phyloP scores from a whole-genome alignment of 345 rosid species.

The Diplotaxis tenuifolia region DNA sequence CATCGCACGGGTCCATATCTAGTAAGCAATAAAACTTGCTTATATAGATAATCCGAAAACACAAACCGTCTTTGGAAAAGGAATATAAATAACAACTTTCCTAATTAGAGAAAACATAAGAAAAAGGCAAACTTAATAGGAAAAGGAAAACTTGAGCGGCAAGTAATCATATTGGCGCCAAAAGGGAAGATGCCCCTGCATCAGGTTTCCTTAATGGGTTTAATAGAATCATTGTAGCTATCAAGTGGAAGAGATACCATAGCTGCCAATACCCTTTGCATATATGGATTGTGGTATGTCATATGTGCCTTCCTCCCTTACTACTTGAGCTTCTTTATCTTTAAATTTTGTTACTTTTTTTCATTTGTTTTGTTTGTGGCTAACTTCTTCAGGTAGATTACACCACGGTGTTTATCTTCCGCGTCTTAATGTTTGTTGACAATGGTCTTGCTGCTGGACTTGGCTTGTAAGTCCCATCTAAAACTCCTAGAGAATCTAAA shows the following conservation, averaged over 20 bases:
- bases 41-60: too few relatives aligned
- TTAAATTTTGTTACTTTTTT: too few relatives aligned
- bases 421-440: slow-evolving; percentile 92
- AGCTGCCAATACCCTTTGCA: slow-evolving; percentile 78
- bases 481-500: neutral
- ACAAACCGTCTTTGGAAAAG: too few relatives aligned
- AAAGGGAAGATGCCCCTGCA: too few relatives aligned
- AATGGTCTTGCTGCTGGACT: slow-evolving; percentile 93
- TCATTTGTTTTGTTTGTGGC: neutral
- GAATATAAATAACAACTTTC: too few relatives aligned
- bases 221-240: slow-evolving; percentile 73
- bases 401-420: slow-evolving; percentile 79
- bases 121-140: too few relatives aligned
- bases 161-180: too few relatives aligned
- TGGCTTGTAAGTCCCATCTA: slow-evolving; percentile 78
- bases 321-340: neutral
- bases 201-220: slow-evolving; percentile 27
- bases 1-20: too few relatives aligned
- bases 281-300: slow-evolving; percentile 95
- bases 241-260: slow-evolving; percentile 82
- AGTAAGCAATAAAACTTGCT: too few relatives aligned
- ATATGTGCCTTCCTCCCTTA: neutral
- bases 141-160: too few relatives aligned
- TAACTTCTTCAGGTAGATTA: slow-evolving; percentile 76
- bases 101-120: too few relatives aligned